Conservation (phyloP, 768 basidiomycete genomes). For the Panaeolus papilionaceus region DNA sequence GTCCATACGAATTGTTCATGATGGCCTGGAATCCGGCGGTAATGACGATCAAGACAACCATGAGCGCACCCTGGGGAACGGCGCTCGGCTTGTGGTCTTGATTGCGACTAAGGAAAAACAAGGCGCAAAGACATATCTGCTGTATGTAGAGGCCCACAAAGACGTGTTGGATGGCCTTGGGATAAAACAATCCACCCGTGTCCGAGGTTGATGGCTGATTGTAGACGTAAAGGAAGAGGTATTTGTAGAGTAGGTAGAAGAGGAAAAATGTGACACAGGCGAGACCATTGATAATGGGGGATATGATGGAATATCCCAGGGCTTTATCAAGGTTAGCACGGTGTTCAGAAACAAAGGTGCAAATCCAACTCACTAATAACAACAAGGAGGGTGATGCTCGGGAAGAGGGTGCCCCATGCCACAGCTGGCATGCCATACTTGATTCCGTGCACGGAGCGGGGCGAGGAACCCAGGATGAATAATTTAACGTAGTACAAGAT, state of each 20-base stretch:
- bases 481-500: slow-evolving; percentile 91
- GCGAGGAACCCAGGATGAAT: slow-evolving; percentile 86
- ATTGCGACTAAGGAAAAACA: slow-evolving; percentile 89
- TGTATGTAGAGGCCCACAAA: slow-evolving; percentile 95
- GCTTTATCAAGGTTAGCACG: slow-evolving; percentile 42
- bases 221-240: slow-evolving; percentile 82
- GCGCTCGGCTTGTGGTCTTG: slow-evolving; percentile 58
- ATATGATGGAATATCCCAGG: slow-evolving; percentile 85
- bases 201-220: slow-evolving; percentile 74
- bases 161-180: slow-evolving; percentile 90
- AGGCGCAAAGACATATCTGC: slow-evolving; percentile 80
- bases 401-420: slow-evolving; percentile 82
- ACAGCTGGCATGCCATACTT: slow-evolving; percentile 75
- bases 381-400: slow-evolving; percentile 72
- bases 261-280: slow-evolving; percentile 82
- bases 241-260: slow-evolving; percentile 87
- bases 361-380: slow-evolving; percentile 71
- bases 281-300: slow-evolving; percentile 93
- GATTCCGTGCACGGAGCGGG: slow-evolving; percentile 83
- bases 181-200: slow-evolving; percentile 95
- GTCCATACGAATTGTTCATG: slow-evolving; percentile 80
- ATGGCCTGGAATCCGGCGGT: slow-evolving; percentile 80
- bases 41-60: slow-evolving; percentile 83
- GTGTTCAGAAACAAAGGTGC: neutral
- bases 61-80: slow-evolving; percentile 77